Base-by-base conservation (phyloP, 2,329 filamentous ascomycete genomes). In the Pestalotiopsis sp. region DNA sequence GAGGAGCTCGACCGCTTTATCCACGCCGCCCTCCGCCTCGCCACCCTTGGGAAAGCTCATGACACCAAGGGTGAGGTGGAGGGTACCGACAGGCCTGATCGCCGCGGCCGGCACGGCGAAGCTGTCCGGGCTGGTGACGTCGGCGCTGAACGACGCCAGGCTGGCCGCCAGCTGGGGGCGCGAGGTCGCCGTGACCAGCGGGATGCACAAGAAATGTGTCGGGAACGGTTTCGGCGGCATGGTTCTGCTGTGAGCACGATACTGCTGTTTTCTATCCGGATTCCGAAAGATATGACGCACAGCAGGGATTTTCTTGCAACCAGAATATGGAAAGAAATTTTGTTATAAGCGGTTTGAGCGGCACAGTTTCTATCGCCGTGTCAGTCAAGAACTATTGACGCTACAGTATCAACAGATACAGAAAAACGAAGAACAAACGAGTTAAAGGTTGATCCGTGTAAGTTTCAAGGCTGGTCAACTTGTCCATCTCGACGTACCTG, bases 21-120 rank as follows among this genome's bases (percentile, higher is more conserved):
- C 80, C 6, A 87, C 71, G 4, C 78, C 76, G 65, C 86, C 83
- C 2, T 83, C 79, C 2, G 82, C 84, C 59, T 20, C 17, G 3
- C 83, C 79, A 2, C 82, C 84, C 59, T 20, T 17, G 3, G 84
- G 80, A 11, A 97, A 86, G 72, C 87, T 91, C 92, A 98, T 95
- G 1, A 97, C 92, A 0, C 94, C 95, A 0, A 98, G 84, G 0
- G 95, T 98, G 2, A 97, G 83, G 80, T 98, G 95, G 62, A 98
- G 80, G 1, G 94, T 94, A 0, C 93, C 93, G 0, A 93, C 80
- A 0, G 94, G 94, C 36, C 94, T 85, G 65, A 97, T 82, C 1
- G 94, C 93, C 67, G 86, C 86, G 40, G 83, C 78, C 0, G 92
- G 92, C 11, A 95, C 81, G 5, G 83, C 83, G 69, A 82, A 80